phyloP scores from a whole-genome alignment of 192 early-diverging fungal species.

The Endogone sp. region DNA sequence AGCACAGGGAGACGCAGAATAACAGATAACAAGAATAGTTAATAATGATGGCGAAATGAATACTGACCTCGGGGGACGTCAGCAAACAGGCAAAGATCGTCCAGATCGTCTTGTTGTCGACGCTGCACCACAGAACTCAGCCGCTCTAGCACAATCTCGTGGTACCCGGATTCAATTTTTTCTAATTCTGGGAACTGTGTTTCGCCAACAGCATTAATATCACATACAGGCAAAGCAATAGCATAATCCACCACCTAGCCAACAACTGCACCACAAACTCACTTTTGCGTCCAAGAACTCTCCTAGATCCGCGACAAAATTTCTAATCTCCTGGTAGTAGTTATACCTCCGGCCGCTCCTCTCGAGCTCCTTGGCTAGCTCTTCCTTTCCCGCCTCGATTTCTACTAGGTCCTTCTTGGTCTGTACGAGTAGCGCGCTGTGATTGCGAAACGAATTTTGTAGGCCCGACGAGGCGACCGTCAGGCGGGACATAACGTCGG shows the following conservation, averaged over 20 bases:
- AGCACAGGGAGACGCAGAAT: background rate
- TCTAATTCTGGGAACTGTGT: slow-evolving; percentile 45
- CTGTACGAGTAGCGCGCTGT: slow-evolving; percentile 35
- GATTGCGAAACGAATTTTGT: slow-evolving; percentile 18
- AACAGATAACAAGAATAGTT: background rate
- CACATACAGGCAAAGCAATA: too few relatives aligned
- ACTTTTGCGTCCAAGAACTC: slow-evolving; percentile 55
- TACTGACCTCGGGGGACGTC: slow-evolving; percentile 20
- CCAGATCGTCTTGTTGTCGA: slow-evolving; percentile 30
- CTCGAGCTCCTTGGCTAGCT: slow-evolving; percentile 35
- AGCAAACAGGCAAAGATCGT: slow-evolving; percentile 37
- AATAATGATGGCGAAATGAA: background rate
- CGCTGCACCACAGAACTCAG: slow-evolving; percentile 27
- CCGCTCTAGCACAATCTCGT: slow-evolving; percentile 25
- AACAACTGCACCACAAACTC: background rate
- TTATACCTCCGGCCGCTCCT: slow-evolving; percentile 38
- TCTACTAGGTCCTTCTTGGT: slow-evolving; percentile 27
- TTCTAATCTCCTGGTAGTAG: slow-evolving; percentile 47
- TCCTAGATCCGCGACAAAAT: slow-evolving; percentile 42
- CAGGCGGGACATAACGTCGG: slow-evolving; percentile 28
- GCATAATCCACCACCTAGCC: background rate
- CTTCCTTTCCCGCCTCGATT: slow-evolving; percentile 15
- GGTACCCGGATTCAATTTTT: slow-evolving; percentile 42
- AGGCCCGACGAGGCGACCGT: slow-evolving; percentile 22
- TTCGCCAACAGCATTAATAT: background rate